A percentile compares a stretch with the other conserved stretches of the same genome.
These are phyloP conservation scores for Apiotrichum laibachii DNA, from an alignment of 1,284 basidiomycete genomes.

Conservation along the genomic window DNA sequence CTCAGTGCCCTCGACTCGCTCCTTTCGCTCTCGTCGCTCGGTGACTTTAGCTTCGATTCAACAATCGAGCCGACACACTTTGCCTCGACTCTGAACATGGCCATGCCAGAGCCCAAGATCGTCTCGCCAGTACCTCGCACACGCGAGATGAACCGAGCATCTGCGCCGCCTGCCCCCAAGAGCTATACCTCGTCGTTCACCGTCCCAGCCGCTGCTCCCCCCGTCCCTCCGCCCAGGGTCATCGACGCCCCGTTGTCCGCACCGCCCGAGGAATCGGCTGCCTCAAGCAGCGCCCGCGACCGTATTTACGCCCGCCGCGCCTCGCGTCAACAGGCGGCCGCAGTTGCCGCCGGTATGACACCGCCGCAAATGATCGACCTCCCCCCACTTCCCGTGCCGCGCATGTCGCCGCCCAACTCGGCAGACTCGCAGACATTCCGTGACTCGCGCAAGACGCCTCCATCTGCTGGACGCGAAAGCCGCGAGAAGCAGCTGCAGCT, in stretches of 20 bases:
- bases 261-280: not conserved
- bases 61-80: constrained; percentile 35
- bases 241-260: not conserved
- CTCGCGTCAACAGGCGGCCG: constrained; percentile 21
- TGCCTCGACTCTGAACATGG: constrained; percentile 36
- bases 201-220: constrained; percentile 8
- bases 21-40: constrained; percentile 29
- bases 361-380: constrained; percentile 15
- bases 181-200: constrained; percentile 7
- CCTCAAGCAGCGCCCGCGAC: constrained; percentile 41
- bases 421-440: constrained; percentile 32
- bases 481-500: not conserved
- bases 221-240: constrained; percentile 8
- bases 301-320: constrained; percentile 41
- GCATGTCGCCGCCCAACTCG: constrained; percentile 32
- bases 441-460: constrained; percentile 39
- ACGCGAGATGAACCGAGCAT: constrained; percentile 15
- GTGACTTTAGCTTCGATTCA: constrained; percentile 43
- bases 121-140: constrained; percentile 15
- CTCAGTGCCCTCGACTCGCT: constrained; percentile 16
- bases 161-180: constrained; percentile 24
- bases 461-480: constrained; percentile 11
- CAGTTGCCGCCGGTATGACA: constrained; percentile 4
- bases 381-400: constrained; percentile 10
- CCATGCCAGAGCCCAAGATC: constrained; percentile 26